Conservation (phyloP, 1,139 yeast species). For the Saccharomyces pastorianus region DNA sequence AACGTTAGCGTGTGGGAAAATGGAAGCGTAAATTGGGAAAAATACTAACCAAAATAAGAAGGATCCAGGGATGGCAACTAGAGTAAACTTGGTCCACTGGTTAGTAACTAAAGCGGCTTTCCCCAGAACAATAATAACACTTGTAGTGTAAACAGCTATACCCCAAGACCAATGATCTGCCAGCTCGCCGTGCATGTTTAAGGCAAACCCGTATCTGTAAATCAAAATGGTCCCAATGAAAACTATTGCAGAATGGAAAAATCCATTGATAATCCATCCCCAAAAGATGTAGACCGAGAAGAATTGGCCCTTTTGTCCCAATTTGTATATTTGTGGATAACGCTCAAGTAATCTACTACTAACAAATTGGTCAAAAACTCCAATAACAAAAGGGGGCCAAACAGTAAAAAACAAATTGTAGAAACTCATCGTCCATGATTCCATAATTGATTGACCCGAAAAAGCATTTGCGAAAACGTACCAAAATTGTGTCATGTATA, state of each 20-base stretch:
- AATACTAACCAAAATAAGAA: conserved; percentile 73
- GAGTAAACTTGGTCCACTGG: conserved; percentile 90
- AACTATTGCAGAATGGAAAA: conserved; percentile 82
- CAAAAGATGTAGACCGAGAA: conserved; percentile 89
- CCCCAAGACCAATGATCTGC: conserved; percentile 97
- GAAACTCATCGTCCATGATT: conserved; percentile 95
- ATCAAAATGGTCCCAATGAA: conserved; percentile 67
- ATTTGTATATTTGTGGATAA: conserved; percentile 84
- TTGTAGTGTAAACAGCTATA: conserved; percentile 77
- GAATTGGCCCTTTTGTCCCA: conserved; percentile 83
- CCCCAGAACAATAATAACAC: conserved; percentile 83
- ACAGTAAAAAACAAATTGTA: conserved; percentile 95
- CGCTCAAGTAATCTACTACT: conserved; percentile 81
- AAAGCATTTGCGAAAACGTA: conserved; percentile 85
- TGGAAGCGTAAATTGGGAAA: conserved; percentile 77
- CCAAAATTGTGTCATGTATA: conserved; percentile 98
- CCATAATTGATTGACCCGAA: conserved; percentile 93
- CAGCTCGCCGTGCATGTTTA: conserved; percentile 54
- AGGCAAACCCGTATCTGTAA: conserved; percentile 58
- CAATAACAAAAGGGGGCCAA: conserved; percentile 90
- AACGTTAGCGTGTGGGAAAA: conserved; percentile 78
- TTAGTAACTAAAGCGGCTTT: conserved; percentile 90
- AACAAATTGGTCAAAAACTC: conserved; percentile 94
- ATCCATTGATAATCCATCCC: conserved; percentile 96
- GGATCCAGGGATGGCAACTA: conserved; percentile 93